phyloP scores from a whole-genome alignment of 2,329 filamentous ascomycete species.

The Beauveria caledonica region DNA sequence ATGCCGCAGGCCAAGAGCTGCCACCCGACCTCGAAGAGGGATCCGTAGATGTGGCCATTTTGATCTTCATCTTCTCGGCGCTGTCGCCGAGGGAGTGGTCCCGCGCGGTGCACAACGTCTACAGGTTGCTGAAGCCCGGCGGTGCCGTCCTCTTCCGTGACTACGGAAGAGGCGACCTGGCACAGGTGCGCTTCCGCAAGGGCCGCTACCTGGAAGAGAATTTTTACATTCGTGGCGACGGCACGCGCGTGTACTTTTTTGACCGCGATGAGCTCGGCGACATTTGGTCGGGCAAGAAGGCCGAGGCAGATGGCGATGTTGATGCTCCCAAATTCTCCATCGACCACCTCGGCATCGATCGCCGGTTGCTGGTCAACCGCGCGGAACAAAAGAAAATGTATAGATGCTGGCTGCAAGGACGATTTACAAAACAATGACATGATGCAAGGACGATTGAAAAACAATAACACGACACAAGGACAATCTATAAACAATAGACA shows the following conservation, averaged over 20 bases:
- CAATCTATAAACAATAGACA: background rate
- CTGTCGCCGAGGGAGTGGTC: conserved; percentile 79
- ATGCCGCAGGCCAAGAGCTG: conserved; percentile 63
- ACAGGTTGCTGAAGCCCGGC: conserved; percentile 77
- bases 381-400: conserved; percentile 95
- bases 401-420: conserved; percentile 87
- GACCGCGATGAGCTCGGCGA: conserved; percentile 71
- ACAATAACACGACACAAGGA: no score
- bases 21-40: conserved; percentile 69
- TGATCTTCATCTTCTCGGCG: conserved; percentile 97
- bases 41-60: conserved; percentile 83
- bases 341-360: conserved; percentile 73
- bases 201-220: conserved; percentile 91
- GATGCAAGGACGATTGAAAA: background rate
- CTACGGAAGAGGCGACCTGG: conserved; percentile 90
- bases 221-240: conserved; percentile 93
- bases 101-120: conserved; percentile 72
- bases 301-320: conserved; percentile 18
- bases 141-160: conserved; percentile 94
- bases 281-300: conserved; percentile 60
- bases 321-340: conserved; percentile 52
- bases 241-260: conserved; percentile 96
- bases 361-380: conserved; percentile 85
- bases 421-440: conserved; percentile 61
- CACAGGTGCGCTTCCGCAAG: conserved; percentile 95